These are phyloP conservation scores for Phoma sp. DNA, from an alignment of 2,329 filamentous ascomycete species.

Conservation along the genomic window DNA sequence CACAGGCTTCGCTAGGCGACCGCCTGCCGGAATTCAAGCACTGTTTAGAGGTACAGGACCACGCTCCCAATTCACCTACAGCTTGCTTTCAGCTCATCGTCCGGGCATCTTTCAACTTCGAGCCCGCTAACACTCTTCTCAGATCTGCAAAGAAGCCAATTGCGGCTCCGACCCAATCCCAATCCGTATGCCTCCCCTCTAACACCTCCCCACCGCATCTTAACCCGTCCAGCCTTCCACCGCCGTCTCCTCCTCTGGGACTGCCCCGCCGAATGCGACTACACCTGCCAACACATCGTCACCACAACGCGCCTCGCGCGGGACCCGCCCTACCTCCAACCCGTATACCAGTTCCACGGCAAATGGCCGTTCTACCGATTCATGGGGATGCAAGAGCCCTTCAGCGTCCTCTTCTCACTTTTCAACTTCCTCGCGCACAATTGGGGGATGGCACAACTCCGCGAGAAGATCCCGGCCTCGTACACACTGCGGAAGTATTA, in stretches of 20 bases:
- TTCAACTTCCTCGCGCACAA: constrained; percentile 89
- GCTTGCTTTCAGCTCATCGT: no score
- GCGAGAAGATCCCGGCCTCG: constrained; percentile 69
- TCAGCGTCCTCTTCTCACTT: constrained; percentile 89
- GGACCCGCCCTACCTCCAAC: constrained; percentile 66
- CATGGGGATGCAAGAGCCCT: constrained; percentile 92
- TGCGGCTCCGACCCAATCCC: constrained; percentile 68
- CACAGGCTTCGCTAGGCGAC: constrained; percentile 79
- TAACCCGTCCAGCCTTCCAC: constrained; percentile 68
- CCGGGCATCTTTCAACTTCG: no score
- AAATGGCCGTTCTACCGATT: constrained; percentile 98
- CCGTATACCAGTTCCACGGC: constrained; percentile 90
- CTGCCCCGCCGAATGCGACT: constrained; percentile 94
- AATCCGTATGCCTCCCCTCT: constrained; percentile 67
- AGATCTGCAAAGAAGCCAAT: constrained; percentile 84
- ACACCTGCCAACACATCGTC: constrained; percentile 93
- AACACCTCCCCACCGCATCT: not conserved
- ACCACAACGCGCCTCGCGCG: constrained; percentile 72
- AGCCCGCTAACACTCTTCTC: not conserved
- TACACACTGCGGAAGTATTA: constrained; percentile 86
- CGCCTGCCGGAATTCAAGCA: constrained; percentile 83
- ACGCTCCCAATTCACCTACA: not conserved
- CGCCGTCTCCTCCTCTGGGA: constrained; percentile 90
- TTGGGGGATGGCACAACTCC: constrained; percentile 74
- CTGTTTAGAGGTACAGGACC: constrained; percentile 75